Evolutionary conservation across 352 stramenopile species (phyloP).

Genomic region (Phytophthora cajani): DNA sequence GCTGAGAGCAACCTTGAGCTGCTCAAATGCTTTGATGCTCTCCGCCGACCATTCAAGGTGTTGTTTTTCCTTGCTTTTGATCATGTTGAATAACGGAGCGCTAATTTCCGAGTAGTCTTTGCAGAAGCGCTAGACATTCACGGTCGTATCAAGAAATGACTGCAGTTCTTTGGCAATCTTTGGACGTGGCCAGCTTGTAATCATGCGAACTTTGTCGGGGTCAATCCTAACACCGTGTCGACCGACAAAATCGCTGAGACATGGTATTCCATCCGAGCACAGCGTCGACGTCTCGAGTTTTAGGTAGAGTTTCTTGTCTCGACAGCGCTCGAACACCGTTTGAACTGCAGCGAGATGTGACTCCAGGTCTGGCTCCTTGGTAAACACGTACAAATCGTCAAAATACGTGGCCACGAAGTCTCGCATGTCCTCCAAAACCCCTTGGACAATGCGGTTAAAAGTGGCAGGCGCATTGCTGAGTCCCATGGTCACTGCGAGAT

Average conservation of each 20-base stretch:
- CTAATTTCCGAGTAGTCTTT: conserved; percentile 3
- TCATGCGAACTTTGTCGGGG: conserved; percentile 2
- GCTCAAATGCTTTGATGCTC: neutral
- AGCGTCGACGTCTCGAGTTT: conserved; percentile 7
- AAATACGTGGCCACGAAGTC: conserved; percentile 2
- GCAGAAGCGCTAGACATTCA: conserved; percentile 4
- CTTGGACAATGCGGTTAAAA: conserved; percentile 4
- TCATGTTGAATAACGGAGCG: conserved; percentile 2
- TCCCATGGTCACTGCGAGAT: neutral
- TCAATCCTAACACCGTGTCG: conserved; percentile 1
- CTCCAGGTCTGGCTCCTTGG: neutral
- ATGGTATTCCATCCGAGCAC: conserved; percentile 1
- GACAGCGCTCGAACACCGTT: conserved; percentile 3
- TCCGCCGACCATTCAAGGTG: too few species aligned
- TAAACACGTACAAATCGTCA: conserved; percentile 9
- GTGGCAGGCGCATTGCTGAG: conserved; percentile 6
- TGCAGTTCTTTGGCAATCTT: conserved; percentile 1
- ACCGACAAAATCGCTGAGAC: conserved; percentile 6
- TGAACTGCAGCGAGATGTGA: neutral
- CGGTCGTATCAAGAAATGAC: neutral
- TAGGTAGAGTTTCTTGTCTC: conserved; percentile 3
- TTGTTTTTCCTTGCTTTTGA: conserved; percentile 4
- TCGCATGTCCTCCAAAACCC: neutral
- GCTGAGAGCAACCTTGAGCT: neutral
- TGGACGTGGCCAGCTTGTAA: neutral